Evolutionary conservation across 2,329 filamentous ascomycete species (phyloP).

Genomic region (Aspergillus fumigatus): DNA sequence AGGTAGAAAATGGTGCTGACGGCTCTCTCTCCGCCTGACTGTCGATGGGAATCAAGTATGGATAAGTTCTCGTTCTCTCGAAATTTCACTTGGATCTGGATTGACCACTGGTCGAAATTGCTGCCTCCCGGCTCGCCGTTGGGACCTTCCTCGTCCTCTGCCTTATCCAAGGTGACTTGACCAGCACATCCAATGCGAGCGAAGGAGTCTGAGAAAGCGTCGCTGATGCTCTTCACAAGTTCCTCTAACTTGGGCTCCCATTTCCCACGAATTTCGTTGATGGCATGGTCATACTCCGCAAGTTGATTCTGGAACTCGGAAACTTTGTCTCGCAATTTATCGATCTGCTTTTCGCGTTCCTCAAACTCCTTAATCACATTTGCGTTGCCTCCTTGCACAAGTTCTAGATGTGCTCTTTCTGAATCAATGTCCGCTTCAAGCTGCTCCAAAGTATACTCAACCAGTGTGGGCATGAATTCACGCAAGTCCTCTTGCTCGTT

Average conservation of each 20-base stretch:
- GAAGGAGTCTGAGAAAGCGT: conserved; percentile 90
- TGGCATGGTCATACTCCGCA: conserved; percentile 52
- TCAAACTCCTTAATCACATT: conserved; percentile 74
- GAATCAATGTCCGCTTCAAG: conserved; percentile 70
- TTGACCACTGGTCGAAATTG: conserved; percentile 90
- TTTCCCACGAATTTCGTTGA: conserved; percentile 60
- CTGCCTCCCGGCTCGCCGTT: conserved; percentile 44
- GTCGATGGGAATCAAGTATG: conserved; percentile 81
- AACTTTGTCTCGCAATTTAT: conserved; percentile 57
- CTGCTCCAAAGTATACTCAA: conserved; percentile 55
- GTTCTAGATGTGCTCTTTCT: conserved; percentile 69
- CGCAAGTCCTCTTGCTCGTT: conserved; percentile 20
- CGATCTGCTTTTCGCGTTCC: conserved; percentile 65
- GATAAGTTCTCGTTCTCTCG: conserved; percentile 80
- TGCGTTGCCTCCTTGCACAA: conserved; percentile 74
- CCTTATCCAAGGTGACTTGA: conserved; percentile 82
- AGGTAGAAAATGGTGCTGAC: conserved; percentile 99
- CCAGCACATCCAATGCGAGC: conserved; percentile 90
- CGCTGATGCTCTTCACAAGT: conserved; percentile 75
- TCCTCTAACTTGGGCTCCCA: conserved; percentile 84
- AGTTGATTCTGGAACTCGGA: conserved; percentile 53
- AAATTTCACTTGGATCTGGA: conserved; percentile 94
- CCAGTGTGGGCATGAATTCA: conserved; percentile 42
- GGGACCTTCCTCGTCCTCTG: conserved; percentile 30
- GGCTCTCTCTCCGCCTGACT: conserved; percentile 92